These are phyloP conservation scores for Leccinellum rugosiceps DNA, from an alignment of 768 basidiomycete species.

Conservation along the genomic window DNA sequence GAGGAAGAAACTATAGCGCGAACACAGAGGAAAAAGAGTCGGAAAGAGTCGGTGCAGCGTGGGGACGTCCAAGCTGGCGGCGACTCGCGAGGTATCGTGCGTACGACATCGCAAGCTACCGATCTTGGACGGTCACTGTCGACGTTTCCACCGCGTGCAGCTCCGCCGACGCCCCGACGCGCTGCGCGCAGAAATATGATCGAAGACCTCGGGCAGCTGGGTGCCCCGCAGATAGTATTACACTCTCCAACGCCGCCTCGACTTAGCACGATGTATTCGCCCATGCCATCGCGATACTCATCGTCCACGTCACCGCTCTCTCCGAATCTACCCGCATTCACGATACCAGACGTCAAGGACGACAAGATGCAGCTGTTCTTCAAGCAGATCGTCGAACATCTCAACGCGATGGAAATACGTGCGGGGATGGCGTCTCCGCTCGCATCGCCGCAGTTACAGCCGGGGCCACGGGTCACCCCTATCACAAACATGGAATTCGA, in stretches of 20 bases:
- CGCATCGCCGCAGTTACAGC: slow-evolving; percentile 15
- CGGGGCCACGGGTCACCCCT: slow-evolving; percentile 10
- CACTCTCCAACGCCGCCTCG: slow-evolving; percentile 28
- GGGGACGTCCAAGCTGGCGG: slow-evolving; percentile 19
- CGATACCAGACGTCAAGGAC: slow-evolving; percentile 70
- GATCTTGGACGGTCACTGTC: slow-evolving; percentile 32
- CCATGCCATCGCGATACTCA: slow-evolving; percentile 25
- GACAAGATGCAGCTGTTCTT: slow-evolving; percentile 81
- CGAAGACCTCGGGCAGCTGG: slow-evolving; percentile 14
- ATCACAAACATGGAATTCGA: slow-evolving; percentile 19
- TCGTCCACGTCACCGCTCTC: slow-evolving; percentile 30
- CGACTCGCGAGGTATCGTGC: slow-evolving; percentile 14
- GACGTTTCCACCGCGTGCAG: slow-evolving; percentile 50
- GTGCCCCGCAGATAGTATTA: slow-evolving; percentile 24
- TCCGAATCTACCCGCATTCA: slow-evolving; percentile 45
- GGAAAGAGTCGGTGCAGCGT: slow-evolving; percentile 30
- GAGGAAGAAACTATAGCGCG: slow-evolving; percentile 55
- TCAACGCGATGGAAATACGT: slow-evolving; percentile 67
- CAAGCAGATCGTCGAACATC: slow-evolving; percentile 77
- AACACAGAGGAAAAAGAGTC: slow-evolving; percentile 33
- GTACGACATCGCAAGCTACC: slow-evolving; percentile 24
- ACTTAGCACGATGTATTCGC: slow-evolving; percentile 16
- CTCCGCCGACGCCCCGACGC: slow-evolving; percentile 60
- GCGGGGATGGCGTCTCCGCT: slow-evolving; percentile 28
- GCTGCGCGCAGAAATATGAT: slow-evolving; percentile 36